These are phyloP conservation scores for Penicillium crystallinum DNA, from an alignment of 495 filamentous ascomycete genomes.

Conservation along the genomic window DNA sequence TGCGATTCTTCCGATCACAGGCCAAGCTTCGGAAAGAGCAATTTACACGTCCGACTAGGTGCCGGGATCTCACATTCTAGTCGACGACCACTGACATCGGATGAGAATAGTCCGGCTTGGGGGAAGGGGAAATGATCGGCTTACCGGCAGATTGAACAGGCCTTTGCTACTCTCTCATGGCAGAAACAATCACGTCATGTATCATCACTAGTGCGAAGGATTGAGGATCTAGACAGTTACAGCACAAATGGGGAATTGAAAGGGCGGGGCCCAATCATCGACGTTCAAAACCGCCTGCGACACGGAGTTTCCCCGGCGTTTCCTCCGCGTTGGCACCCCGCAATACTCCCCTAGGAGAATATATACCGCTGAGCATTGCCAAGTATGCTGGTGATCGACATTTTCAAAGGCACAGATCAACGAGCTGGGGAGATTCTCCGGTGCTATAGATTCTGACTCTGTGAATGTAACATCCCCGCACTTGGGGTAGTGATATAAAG, in stretches of 20 bases:
- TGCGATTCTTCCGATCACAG: neutral
- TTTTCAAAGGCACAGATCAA: neutral
- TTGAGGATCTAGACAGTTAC: neutral
- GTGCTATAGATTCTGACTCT: neutral
- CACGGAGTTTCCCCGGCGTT: constrained; percentile 9
- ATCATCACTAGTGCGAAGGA: neutral
- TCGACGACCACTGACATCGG: constrained; percentile 5
- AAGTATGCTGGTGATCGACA: neutral
- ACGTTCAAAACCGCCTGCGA: constrained; percentile 15
- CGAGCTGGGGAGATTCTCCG: neutral
- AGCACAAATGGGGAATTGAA: constrained; percentile 6
- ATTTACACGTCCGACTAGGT: constrained; percentile 7
- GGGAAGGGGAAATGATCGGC: neutral
- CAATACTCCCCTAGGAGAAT: neutral
- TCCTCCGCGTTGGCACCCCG: constrained; percentile 3
- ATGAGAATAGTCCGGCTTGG: neutral
- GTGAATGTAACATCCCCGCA: neutral
- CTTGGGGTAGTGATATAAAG: neutral
- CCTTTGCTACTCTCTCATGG: constrained; percentile 15
- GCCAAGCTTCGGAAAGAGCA: constrained; percentile 1
- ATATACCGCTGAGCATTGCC: neutral
- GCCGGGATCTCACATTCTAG: constrained; percentile 13
- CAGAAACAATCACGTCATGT: neutral
- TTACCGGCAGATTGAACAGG: constrained; percentile 14
- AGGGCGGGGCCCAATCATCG: constrained; percentile 5